These are phyloP conservation scores for Calendula officinalis DNA, from an alignment of 129 eudicot genomes.

Conservation along the genomic window DNA sequence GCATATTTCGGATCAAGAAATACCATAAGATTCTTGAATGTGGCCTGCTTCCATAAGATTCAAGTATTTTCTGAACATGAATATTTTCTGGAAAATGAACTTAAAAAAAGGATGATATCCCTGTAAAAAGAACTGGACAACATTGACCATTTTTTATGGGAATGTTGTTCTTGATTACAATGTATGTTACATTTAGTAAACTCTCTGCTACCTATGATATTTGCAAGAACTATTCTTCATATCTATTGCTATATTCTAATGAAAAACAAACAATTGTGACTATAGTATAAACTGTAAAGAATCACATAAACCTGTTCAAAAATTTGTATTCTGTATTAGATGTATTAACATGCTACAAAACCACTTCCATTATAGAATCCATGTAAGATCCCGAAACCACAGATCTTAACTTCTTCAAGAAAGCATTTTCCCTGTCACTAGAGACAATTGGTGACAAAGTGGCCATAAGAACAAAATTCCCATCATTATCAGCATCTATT, in stretches of 20 bases:
- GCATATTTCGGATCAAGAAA: too few species aligned
- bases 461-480: slow-evolving; percentile 76
- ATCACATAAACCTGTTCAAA: too few species aligned
- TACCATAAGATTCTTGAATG: too few species aligned
- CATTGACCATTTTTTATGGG: neutral
- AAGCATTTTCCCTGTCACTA: slow-evolving; percentile 20
- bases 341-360: too few species aligned
- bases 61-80: neutral
- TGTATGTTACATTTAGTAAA: slow-evolving; percentile 1
- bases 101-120: neutral
- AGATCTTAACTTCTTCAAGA: slow-evolving; percentile 46
- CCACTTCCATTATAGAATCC: slow-evolving; percentile 48
- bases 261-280: slow-evolving; percentile 3
- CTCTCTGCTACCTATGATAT: neutral
- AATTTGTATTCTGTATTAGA: too few species aligned
- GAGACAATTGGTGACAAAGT: slow-evolving; percentile 33
- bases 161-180: slow-evolving; percentile 7
- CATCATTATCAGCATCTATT: slow-evolving; percentile 67
- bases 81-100: neutral
- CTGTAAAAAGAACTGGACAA: neutral
- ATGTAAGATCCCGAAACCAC: slow-evolving; percentile 37
- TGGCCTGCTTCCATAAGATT: too few species aligned
- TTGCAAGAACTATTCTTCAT: slow-evolving; percentile 9
- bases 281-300: too few species aligned
- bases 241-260: slow-evolving; percentile 1